Conservation (phyloP, 495 filamentous ascomycete genomes). For the Lentithecium fluviatile region DNA sequence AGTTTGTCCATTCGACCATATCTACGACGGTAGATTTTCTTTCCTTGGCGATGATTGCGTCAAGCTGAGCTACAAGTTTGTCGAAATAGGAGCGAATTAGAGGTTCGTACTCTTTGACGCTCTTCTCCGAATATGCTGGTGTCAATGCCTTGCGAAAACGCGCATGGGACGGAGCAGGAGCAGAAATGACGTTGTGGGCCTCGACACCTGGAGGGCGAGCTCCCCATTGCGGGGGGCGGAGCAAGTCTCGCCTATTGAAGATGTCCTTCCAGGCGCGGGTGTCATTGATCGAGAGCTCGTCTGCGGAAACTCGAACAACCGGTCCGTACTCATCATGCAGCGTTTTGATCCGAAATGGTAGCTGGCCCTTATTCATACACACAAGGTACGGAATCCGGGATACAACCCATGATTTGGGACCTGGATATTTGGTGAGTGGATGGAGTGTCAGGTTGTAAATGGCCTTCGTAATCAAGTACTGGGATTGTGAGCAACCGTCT, state of each 20-base stretch:
- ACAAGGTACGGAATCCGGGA: constrained; percentile 42
- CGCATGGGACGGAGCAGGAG: background rate
- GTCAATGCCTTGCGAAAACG: constrained; percentile 21
- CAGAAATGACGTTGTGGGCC: constrained; percentile 18
- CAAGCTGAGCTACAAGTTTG: constrained; percentile 9
- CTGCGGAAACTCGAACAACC: constrained; percentile 15
- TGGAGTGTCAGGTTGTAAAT: constrained; percentile 53
- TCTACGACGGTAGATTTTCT: constrained; percentile 6
- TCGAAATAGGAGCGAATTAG: constrained; percentile 2
- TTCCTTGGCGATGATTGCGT: constrained; percentile 2
- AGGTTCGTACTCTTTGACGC: constrained; percentile 11
- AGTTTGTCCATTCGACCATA: constrained; percentile 22
- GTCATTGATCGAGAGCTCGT: constrained; percentile 25
- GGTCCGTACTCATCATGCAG: constrained; percentile 28
- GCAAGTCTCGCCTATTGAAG: constrained; percentile 12
- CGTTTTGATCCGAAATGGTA: constrained; percentile 13
- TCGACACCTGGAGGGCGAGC: constrained; percentile 12
- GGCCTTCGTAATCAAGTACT: constrained; percentile 13
- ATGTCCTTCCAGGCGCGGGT: constrained; percentile 25
- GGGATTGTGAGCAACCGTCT: background rate
- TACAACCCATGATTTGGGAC: constrained; percentile 49
- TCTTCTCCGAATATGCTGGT: constrained; percentile 11
- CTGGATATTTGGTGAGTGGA: constrained; percentile 53
- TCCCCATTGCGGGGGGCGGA: constrained; percentile 20
- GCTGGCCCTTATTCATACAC: constrained; percentile 4